Conservation (phyloP, 1,139 yeast species). For the Meyerozyma smithsonii region DNA sequence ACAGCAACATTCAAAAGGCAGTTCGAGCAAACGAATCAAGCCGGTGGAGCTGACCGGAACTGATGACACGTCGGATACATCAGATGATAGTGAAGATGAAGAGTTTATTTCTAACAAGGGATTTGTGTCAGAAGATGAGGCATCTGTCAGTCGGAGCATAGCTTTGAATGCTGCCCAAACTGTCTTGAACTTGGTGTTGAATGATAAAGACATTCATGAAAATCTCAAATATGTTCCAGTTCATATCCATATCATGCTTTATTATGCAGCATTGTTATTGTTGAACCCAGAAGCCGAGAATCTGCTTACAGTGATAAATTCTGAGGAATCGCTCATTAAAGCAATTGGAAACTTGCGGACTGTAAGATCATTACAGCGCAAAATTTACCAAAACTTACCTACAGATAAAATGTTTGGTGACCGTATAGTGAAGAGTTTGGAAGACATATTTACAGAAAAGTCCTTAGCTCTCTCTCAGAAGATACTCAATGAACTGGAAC, state of each 20-base stretch:
- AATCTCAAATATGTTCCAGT: conserved; percentile 64
- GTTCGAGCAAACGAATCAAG: not conserved
- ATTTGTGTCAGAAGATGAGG: conserved; percentile 32
- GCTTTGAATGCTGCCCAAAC: conserved; percentile 64
- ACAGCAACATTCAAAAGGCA: not conserved
- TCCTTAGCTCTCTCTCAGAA: conserved; percentile 12
- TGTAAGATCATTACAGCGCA: conserved; percentile 37
- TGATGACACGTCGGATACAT: conserved; percentile 20
- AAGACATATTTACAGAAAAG: conserved; percentile 40
- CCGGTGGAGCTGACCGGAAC: conserved; percentile 11
- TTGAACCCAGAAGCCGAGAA: conserved; percentile 42
- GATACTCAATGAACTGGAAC: conserved; percentile 6
- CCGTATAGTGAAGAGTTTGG: conserved; percentile 43
- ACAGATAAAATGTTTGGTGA: conserved; percentile 51
- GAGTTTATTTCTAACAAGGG: conserved; percentile 36
- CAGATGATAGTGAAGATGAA: conserved; percentile 22
- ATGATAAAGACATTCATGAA: conserved; percentile 53
- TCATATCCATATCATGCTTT: conserved; percentile 67
- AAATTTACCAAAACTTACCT: conserved; percentile 44
- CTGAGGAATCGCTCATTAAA: conserved; percentile 16
- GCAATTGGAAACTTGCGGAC: conserved; percentile 24
- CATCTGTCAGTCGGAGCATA: conserved; percentile 37
- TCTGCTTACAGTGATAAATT: conserved; percentile 13
- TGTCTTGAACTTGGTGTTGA: conserved; percentile 53
- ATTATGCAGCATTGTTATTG: conserved; percentile 58